Conservation (phyloP, 2,329 filamentous ascomycete genomes). For the Sclerotiophoma versabilis region DNA sequence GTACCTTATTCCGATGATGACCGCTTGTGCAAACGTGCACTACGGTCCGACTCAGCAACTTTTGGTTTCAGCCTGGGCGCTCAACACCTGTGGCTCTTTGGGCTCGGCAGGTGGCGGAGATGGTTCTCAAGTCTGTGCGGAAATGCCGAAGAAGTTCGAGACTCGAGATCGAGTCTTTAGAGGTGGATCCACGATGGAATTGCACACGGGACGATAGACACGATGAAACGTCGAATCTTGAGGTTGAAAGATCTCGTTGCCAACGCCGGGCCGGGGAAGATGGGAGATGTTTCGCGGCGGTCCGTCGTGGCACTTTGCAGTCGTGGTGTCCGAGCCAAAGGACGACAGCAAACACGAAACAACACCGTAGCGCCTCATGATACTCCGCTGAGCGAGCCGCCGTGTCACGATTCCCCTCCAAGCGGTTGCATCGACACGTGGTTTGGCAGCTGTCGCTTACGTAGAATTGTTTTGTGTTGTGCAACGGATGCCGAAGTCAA, state of each 20-base stretch:
- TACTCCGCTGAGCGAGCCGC: slow-evolving; percentile 14
- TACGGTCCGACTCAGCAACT: slow-evolving; percentile 18
- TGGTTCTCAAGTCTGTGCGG: slow-evolving; percentile 24
- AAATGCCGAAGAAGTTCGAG: slow-evolving; percentile 26
- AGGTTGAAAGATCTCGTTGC: slow-evolving; percentile 21
- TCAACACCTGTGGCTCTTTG: slow-evolving; percentile 22
- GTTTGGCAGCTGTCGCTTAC: slow-evolving; percentile 6
- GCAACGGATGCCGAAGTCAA: not conserved
- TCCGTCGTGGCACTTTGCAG: slow-evolving; percentile 21
- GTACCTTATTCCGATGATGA: slow-evolving; percentile 20
- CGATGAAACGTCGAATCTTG: slow-evolving; percentile 22
- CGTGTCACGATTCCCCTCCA: slow-evolving; percentile 21
- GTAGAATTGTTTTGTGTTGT: not conserved
- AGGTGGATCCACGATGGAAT: slow-evolving; percentile 19
- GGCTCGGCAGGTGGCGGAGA: slow-evolving; percentile 21
- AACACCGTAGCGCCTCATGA: slow-evolving; percentile 24
- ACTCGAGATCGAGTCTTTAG: slow-evolving; percentile 15
- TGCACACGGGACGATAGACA: slow-evolving; percentile 24
- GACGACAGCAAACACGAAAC: slow-evolving; percentile 15
- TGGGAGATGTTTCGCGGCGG: slow-evolving; percentile 9
- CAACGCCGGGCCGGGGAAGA: slow-evolving; percentile 20
- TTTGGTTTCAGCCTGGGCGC: slow-evolving; percentile 25
- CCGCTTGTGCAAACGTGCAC: slow-evolving; percentile 29
- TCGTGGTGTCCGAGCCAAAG: slow-evolving; percentile 13
- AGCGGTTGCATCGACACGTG: slow-evolving; percentile 23